Percentiles rank a stretch among this genome's conserved stretches.
These are phyloP conservation scores for Cercospora beticola DNA, from an alignment of 2,329 filamentous ascomycete genomes.

Conservation along the genomic window DNA sequence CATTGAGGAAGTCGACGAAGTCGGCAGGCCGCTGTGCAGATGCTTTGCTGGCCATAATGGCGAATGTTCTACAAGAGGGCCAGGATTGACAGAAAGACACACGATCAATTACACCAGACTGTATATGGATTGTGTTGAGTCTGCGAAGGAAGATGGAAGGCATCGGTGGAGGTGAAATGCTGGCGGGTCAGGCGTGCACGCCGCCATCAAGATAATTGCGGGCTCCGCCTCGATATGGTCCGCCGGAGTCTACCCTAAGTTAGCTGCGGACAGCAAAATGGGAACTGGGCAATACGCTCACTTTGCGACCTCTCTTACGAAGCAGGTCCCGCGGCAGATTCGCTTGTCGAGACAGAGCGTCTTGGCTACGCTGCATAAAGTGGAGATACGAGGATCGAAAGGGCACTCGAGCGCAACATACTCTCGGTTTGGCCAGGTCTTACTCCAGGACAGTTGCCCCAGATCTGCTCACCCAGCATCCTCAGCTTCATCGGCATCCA, in stretches of 20 bases:
- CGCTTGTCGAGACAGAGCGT: no score
- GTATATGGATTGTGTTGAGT: not conserved
- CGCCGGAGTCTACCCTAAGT: no score
- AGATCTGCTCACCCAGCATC: slow-evolving; percentile 15
- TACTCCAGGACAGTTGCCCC: slow-evolving; percentile 7
- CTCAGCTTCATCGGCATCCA: slow-evolving; percentile 20
- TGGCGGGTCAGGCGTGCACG: not conserved
- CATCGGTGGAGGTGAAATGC: not conserved
- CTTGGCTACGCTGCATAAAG: no score
- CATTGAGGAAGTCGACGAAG: slow-evolving; percentile 91
- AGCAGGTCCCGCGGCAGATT: no score
- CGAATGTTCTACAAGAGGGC: slow-evolving; percentile 3
- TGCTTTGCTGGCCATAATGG: slow-evolving; percentile 39
- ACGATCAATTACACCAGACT: not conserved
- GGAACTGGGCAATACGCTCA: no score
- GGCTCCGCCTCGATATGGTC: not conserved
- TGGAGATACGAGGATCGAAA: no score
- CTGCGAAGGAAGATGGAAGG: not conserved
- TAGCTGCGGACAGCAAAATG: no score
- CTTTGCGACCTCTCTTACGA: no score
- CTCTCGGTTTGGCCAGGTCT: not conserved
- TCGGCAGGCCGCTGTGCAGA: slow-evolving; percentile 61
- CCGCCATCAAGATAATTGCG: not conserved
- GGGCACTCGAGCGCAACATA: not conserved
- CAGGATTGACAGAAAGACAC: not conserved